Percentiles rank a stretch among this genome's conserved stretches.
These are phyloP conservation scores for Sporobolomyces phaffii DNA, from an alignment of 768 basidiomycete species.

Conservation along the genomic window DNA sequence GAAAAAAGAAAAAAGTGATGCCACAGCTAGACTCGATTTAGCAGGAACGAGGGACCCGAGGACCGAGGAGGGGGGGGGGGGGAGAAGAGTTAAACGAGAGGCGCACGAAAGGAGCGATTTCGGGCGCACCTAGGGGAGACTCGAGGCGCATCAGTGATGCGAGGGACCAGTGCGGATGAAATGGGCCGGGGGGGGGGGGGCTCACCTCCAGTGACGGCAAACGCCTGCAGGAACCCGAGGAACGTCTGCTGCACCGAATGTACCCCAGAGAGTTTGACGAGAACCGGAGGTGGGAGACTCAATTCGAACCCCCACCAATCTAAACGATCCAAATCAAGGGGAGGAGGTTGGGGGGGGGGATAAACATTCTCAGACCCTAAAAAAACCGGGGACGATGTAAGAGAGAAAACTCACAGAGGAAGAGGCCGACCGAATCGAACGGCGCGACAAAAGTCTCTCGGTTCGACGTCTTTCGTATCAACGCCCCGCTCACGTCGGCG, in stretches of 20 bases:
- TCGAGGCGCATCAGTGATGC: neutral
- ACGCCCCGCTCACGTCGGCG: conserved; percentile 10
- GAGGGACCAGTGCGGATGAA: no score
- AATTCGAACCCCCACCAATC: conserved; percentile 91
- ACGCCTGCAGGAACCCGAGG: conserved; percentile 68
- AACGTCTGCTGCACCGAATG: conserved; percentile 60
- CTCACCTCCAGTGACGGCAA: conserved; percentile 62
- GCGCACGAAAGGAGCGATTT: conserved; percentile 58
- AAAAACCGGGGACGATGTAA: no score
- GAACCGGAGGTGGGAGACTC: conserved; percentile 64
- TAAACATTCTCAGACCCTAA: no score
- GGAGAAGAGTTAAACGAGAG: no score
- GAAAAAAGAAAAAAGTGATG: no score
- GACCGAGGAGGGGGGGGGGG: no score
- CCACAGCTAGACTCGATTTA: no score
- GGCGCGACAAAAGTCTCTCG: conserved; percentile 1
- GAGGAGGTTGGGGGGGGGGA: no score
- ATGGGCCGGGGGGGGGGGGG: neutral
- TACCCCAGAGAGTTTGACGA: conserved; percentile 58
- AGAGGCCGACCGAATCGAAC: conserved; percentile 26
- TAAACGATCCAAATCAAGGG: no score
- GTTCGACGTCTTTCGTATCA: neutral
- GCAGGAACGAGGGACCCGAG: no score
- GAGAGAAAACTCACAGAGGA: conserved; percentile 31
- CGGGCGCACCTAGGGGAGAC: conserved; percentile 53